These are phyloP conservation scores for Dictyostelium capitatum DNA, from an alignment of 78 protist genomes.

Conservation along the genomic window DNA sequence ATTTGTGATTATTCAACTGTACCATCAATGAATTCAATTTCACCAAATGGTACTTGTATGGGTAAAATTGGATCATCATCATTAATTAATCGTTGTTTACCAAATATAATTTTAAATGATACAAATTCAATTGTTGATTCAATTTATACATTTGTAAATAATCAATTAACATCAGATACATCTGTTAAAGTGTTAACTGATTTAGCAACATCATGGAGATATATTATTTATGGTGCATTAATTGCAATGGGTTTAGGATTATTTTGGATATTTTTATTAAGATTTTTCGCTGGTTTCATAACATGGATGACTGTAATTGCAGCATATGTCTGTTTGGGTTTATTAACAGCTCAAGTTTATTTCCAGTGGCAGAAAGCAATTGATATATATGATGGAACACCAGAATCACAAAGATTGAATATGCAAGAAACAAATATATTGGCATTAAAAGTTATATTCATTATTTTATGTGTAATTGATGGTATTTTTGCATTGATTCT, in stretches of 20 bases:
- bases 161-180: neutral
- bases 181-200: constrained; percentile 20
- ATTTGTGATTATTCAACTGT: constrained; percentile 49
- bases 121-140: constrained; percentile 7
- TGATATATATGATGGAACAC: neutral
- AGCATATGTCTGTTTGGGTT: constrained; percentile 23
- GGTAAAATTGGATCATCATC: neutral
- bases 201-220: constrained; percentile 52
- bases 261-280: constrained; percentile 70
- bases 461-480: constrained; percentile 33
- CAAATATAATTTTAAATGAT: neutral
- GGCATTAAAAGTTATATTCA: constrained; percentile 64
- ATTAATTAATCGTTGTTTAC: constrained; percentile 55
- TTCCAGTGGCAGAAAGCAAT: constrained; percentile 55
- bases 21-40: constrained; percentile 8
- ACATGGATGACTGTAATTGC: constrained; percentile 83
- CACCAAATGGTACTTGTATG: constrained; percentile 69
- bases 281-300: constrained; percentile 85
- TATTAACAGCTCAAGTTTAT: constrained; percentile 43
- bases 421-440: constrained; percentile 57
- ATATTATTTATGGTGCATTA: constrained; percentile 51
- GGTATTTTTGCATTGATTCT: constrained; percentile 67
- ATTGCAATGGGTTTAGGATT: constrained; percentile 79
- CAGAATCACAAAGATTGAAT: constrained; percentile 8
- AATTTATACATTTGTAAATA: constrained; percentile 15